phyloP scores from a whole-genome alignment of 2,329 filamentous ascomycete species.

The Xylariaceae sp. region DNA sequence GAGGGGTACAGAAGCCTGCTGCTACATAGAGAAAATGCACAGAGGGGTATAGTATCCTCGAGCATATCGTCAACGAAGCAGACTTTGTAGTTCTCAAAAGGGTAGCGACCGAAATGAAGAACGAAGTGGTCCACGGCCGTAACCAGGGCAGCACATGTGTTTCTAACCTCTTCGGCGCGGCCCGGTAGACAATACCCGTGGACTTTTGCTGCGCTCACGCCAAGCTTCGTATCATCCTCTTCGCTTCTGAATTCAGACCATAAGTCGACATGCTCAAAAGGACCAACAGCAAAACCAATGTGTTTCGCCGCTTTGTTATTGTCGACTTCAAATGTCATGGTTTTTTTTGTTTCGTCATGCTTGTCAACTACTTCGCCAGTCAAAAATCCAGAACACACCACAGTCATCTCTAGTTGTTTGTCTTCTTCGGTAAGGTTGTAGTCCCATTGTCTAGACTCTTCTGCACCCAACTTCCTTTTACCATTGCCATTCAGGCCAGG shows the following conservation, averaged over 20 bases:
- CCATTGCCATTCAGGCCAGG: constrained; percentile 31
- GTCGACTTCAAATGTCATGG: constrained; percentile 75
- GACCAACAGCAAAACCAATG: constrained; percentile 88
- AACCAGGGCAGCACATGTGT: constrained; percentile 81
- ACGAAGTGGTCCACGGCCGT: constrained; percentile 88
- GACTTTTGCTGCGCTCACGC: constrained; percentile 80
- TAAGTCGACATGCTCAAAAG: constrained; percentile 89
- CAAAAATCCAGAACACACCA: constrained; percentile 85
- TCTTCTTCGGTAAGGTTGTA: constrained; percentile 65
- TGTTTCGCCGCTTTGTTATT: constrained; percentile 78
- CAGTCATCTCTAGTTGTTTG: constrained; percentile 79
- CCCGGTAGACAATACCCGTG: constrained; percentile 88
- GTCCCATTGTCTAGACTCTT: constrained; percentile 37
- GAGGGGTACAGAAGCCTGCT: constrained; percentile 79
- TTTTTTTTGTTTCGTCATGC: constrained; percentile 75
- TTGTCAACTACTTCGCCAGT: constrained; percentile 78
- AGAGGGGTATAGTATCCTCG: constrained; percentile 69
- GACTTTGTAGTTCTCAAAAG: constrained; percentile 86
- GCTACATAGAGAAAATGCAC: constrained; percentile 83
- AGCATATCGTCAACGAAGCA: constrained; percentile 90
- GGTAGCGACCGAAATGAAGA: constrained; percentile 82
- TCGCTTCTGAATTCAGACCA: constrained; percentile 80
- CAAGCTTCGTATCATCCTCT: constrained; percentile 87
- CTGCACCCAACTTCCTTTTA: constrained; percentile 40
- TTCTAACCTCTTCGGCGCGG: constrained; percentile 74